These are phyloP conservation scores for Solanum sejunctum DNA, from an alignment of 257 asterid species.

Conservation along the genomic window DNA sequence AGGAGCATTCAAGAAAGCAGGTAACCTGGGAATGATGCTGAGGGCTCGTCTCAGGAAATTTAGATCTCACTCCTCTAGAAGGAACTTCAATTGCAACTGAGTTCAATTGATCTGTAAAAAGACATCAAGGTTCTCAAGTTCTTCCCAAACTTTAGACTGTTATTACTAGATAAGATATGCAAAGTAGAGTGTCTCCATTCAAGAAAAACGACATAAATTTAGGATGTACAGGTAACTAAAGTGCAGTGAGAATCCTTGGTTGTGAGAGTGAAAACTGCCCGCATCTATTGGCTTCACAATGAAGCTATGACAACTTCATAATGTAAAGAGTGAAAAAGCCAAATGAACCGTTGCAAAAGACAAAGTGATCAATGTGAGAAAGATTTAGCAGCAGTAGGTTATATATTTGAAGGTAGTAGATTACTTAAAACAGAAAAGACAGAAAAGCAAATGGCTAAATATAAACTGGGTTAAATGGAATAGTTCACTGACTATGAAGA, in stretches of 20 bases:
- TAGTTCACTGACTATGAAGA: neutral
- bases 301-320: neutral
- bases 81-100: conserved; percentile 17
- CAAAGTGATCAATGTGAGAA: neutral
- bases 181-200: neutral
- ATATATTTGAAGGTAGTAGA: neutral
- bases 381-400: neutral
- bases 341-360: neutral
- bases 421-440: neutral
- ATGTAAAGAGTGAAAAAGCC: neutral
- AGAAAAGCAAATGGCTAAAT: neutral
- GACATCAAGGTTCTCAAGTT: neutral
- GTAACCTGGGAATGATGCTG: conserved; percentile 39
- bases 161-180: neutral
- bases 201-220: neutral
- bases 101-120: conserved; percentile 21
- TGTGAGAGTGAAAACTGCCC: neutral
- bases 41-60: conserved; percentile 9
- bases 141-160: neutral
- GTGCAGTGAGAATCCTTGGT: neutral
- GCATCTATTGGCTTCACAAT: neutral
- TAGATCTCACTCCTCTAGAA: conserved; percentile 15
- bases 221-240: neutral
- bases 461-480: neutral
- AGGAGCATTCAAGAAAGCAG: conserved; percentile 9